Evolutionary conservation across 805 yeast genomes (phyloP).

Genomic region (Candida hungchunana): DNA sequence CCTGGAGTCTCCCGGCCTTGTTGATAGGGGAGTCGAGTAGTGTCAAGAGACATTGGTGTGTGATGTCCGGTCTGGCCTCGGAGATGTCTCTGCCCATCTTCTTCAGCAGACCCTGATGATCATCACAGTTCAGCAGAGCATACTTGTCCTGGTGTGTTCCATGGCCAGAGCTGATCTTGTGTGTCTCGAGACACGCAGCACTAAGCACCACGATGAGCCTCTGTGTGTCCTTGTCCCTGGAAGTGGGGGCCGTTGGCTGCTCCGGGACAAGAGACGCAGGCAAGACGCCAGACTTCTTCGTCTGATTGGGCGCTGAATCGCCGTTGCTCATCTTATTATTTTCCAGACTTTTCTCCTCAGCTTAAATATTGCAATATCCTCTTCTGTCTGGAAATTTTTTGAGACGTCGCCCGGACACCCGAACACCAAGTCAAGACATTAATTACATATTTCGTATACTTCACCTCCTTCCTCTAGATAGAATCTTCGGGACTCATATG

Average conservation of each 20-base stretch:
- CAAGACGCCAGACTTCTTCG: conserved; percentile 22
- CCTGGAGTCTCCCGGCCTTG: conserved; percentile 95
- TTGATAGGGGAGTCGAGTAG: conserved; percentile 95
- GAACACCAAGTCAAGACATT: too few species aligned
- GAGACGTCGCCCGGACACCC: too few species aligned
- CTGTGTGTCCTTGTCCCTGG: conserved; percentile 82
- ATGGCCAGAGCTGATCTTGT: conserved; percentile 69
- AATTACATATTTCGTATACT: too few species aligned
- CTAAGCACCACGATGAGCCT: conserved; percentile 91
- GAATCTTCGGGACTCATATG: too few species aligned
- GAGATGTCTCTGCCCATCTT: conserved; percentile 97
- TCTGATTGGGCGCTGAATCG: conserved; percentile 21
- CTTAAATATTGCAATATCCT: too few species aligned
- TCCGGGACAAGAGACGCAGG: conserved; percentile 83
- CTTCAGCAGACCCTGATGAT: conserved; percentile 91
- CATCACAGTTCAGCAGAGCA: conserved; percentile 94
- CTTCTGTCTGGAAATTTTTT: too few species aligned
- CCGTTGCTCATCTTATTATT: conserved; percentile 1
- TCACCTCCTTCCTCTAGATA: too few species aligned
- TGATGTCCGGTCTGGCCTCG: conserved; percentile 98
- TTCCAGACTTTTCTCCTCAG: too few species aligned
- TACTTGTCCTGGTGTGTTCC: conserved; percentile 87
- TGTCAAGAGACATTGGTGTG: conserved; percentile 95
- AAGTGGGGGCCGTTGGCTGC: conserved; percentile 75
- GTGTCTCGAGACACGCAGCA: conserved; percentile 94